Evolutionary conservation across 2,329 filamentous ascomycete species (phyloP).

Genomic region (Pseudogymnoascus sp.): DNA sequence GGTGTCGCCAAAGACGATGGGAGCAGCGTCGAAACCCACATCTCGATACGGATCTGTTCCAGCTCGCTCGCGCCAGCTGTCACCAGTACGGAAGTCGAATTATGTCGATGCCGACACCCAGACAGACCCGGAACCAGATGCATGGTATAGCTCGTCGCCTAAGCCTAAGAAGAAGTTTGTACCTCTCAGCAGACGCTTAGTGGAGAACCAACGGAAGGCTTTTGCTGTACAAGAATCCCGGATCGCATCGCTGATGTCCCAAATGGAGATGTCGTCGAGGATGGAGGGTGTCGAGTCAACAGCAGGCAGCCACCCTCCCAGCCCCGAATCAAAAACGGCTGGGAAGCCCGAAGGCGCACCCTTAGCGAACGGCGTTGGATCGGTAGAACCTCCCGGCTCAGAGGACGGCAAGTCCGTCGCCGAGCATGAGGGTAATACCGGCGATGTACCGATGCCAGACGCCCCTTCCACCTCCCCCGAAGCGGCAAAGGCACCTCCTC

Average conservation of each 20-base stretch:
- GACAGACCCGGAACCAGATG: conserved; percentile 26
- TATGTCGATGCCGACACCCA: conserved; percentile 27
- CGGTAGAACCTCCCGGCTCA: not conserved
- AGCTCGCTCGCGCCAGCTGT: conserved; percentile 20
- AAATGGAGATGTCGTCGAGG: conserved; percentile 14
- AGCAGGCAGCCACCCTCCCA: conserved; percentile 12
- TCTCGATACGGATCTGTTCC: conserved; percentile 16
- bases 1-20: conserved; percentile 22
- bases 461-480: conserved; percentile 17
- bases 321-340: conserved; percentile 17
- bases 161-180: conserved; percentile 23
- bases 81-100: conserved; percentile 16
- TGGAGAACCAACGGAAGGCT: conserved; percentile 25
- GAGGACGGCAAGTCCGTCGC: conserved; percentile 2
- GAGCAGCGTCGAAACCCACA: conserved; percentile 16
- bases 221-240: conserved; percentile 16
- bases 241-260: not conserved
- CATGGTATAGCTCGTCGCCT: conserved; percentile 24
- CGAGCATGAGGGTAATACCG: conserved; percentile 9
- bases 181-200: conserved; percentile 24
- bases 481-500: conserved; percentile 28
- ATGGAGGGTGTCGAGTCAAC: conserved; percentile 6
- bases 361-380: not conserved
- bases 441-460: conserved; percentile 25
- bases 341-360: not conserved